Percentiles rank a stretch among this genome's conserved stretches.
Conservation (phyloP, 2,329 filamentous ascomycete species). For the Emmonsiellopsis sp. region DNA sequence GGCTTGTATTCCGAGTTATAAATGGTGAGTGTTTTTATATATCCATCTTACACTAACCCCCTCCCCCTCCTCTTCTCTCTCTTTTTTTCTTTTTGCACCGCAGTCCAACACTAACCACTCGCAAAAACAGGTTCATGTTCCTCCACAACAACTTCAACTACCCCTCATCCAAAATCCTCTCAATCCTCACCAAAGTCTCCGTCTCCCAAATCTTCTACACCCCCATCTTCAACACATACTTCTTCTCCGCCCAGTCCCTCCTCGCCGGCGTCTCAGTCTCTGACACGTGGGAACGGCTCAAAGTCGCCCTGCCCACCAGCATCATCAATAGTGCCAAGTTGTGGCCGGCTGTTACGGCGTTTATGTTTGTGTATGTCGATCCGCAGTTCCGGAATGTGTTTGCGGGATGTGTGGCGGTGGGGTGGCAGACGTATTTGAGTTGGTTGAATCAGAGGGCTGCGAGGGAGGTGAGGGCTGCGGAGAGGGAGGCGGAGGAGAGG, state of each 20-base stretch:
- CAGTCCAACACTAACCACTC: not conserved
- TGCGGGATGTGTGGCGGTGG: conserved; percentile 67
- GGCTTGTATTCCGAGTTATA: conserved; percentile 67
- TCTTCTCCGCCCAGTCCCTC: conserved; percentile 71
- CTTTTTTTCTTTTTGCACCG: not conserved
- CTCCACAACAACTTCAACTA: conserved; percentile 80
- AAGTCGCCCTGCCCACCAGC: conserved; percentile 65
- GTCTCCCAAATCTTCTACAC: conserved; percentile 77
- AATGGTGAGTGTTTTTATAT: conserved; percentile 53
- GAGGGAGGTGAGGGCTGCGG: conserved; percentile 38
- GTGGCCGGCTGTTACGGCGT: conserved; percentile 79
- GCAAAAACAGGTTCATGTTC: conserved; percentile 59
- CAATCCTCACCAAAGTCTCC: conserved; percentile 65
- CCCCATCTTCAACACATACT: conserved; percentile 73
- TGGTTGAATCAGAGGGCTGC: conserved; percentile 69
- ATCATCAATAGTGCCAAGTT: conserved; percentile 74
- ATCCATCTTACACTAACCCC: not conserved
- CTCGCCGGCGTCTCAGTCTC: conserved; percentile 57
- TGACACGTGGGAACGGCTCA: conserved; percentile 62
- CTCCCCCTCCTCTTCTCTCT: not conserved
- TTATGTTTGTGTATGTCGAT: conserved; percentile 76
- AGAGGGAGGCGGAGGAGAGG: conserved; percentile 7
- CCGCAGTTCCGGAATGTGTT: conserved; percentile 75
- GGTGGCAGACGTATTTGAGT: conserved; percentile 87
- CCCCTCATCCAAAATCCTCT: conserved; percentile 58